Base-by-base conservation (phyloP, 2,329 filamentous ascomycete species). In the Triangularia verruculosa region DNA sequence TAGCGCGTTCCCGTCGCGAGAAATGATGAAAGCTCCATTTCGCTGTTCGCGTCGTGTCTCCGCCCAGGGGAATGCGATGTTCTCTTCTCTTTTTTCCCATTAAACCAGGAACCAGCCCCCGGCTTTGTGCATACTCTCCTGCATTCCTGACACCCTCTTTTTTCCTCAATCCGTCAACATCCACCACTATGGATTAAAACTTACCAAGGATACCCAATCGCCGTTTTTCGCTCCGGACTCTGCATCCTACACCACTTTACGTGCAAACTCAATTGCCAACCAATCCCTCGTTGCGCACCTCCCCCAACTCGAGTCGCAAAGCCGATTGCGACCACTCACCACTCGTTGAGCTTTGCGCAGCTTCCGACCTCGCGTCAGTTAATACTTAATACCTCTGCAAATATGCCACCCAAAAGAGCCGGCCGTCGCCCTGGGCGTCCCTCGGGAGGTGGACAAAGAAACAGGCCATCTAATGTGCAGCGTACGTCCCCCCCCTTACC, bases 381-480 rank as follows among this genome's bases (percentile, higher is more conserved):
- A 47, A 47, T 47, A 17, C 2, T 20, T 47, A 47, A 47, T 47
- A 47, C 39, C 20, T 17, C 20, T 25, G 17, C 30, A 52, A 54
- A 54, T 51, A 70, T 69, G 71, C 70, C 66, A 47, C 69, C 65
- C 27, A 70, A 62, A 59, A 55, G 30, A 54, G 57, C 57, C 2
- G 55, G 25, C 30, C 27, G n/a, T 8, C 34, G 34, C 34, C n/a
- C 34, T 32, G 9, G 12, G 7, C 39, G 39, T 8, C 17, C 39
- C 13, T 47, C 39, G 20, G 39, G 39, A 39, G n/a, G 13, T 61
- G 58, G 60, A 47, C 61, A 63, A 47, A 68, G 30, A 32, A 6
- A 7, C 3, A 6, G 39, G 3, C n/a, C 17, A 20, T 47, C 79
- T 70, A 73, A 76, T 67, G 73, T 80, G 28, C 76, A 80, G 71